phyloP scores from a whole-genome alignment of 768 basidiomycete genomes.

The Mycena galopus region DNA sequence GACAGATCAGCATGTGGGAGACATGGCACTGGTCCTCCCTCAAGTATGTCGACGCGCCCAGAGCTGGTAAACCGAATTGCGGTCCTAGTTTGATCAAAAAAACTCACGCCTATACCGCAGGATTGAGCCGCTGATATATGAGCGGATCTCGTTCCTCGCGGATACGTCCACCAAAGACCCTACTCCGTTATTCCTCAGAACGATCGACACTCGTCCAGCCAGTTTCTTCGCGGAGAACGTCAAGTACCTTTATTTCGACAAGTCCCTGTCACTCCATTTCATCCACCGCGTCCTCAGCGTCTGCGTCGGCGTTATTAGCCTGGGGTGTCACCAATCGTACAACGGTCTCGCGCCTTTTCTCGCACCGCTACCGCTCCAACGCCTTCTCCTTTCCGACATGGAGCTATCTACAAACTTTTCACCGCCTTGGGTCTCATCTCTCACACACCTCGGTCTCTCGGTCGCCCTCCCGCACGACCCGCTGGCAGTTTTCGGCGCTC shows the following conservation, averaged over 20 bases:
- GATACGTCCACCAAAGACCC: conserved; percentile 41
- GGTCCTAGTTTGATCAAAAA: neutral
- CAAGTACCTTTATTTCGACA: conserved; percentile 52
- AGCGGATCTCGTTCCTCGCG: conserved; percentile 49
- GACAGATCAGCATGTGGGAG: neutral
- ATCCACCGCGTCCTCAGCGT: conserved; percentile 46
- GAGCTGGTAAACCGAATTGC: neutral
- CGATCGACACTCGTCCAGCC: conserved; percentile 47
- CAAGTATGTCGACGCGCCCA: neutral
- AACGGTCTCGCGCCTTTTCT: conserved; percentile 9
- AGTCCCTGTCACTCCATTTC: conserved; percentile 37
- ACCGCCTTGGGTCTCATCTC: no score
- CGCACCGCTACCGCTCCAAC: conserved; percentile 19
- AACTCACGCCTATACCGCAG: neutral
- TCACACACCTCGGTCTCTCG: no score
- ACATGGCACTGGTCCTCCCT: neutral
- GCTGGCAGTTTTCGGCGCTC: no score
- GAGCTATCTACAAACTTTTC: no score
- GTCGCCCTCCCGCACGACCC: no score
- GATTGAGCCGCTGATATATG: conserved; percentile 55
- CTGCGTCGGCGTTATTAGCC: conserved; percentile 52
- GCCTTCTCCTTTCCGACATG: no score
- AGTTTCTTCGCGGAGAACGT: conserved; percentile 53
- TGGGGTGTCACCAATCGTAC: conserved; percentile 38
- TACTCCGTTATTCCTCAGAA: conserved; percentile 48